Percentiles rank a stretch among this genome's conserved stretches.
Conservation (phyloP, 768 basidiomycete species). For the Macrolepiota albuminosa region DNA sequence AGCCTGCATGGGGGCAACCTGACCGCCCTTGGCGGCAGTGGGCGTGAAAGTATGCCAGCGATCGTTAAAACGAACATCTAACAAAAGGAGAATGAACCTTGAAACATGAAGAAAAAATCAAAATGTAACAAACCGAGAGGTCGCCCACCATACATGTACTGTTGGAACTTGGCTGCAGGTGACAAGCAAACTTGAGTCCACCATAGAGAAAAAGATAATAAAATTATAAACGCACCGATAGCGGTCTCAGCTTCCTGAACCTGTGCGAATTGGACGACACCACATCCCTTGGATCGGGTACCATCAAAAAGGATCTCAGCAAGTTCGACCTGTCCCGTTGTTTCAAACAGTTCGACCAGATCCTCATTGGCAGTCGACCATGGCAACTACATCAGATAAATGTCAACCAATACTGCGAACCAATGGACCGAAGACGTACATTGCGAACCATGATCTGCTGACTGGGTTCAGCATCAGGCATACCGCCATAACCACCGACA, state of each 20-base stretch:
- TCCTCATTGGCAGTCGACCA: slow-evolving; percentile 99
- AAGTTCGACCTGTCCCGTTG: slow-evolving; percentile 89
- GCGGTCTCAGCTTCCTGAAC: slow-evolving; percentile 90
- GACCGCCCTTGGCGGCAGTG: slow-evolving; percentile 84
- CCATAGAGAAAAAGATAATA: too few relatives aligned
- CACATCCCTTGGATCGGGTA: slow-evolving; percentile 88
- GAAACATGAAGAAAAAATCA: not conserved
- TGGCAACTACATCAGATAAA: slow-evolving; percentile 58
- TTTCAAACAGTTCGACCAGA: slow-evolving; percentile 96
- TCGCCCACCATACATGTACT: slow-evolving; percentile 91
- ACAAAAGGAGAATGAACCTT: not conserved
- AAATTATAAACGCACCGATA: slow-evolving; percentile 61
- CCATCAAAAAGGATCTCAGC: slow-evolving; percentile 96
- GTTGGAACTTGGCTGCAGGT: slow-evolving; percentile 80
- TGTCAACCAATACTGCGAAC: not conserved
- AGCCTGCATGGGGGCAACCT: slow-evolving; percentile 60
- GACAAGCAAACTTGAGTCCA: slow-evolving; percentile 1
- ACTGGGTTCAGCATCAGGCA: slow-evolving; percentile 73
- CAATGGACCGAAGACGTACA: slow-evolving; percentile 50
- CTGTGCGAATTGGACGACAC: slow-evolving; percentile 92
- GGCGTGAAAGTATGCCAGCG: slow-evolving; percentile 93
- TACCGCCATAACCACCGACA: slow-evolving; percentile 27
- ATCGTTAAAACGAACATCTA: slow-evolving; percentile 93
- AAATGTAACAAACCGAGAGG: slow-evolving; percentile 58
- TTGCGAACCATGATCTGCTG: slow-evolving; percentile 99